Conservation (phyloP, 2,329 filamentous ascomycete species). For the Microsporum ferrugineum region DNA sequence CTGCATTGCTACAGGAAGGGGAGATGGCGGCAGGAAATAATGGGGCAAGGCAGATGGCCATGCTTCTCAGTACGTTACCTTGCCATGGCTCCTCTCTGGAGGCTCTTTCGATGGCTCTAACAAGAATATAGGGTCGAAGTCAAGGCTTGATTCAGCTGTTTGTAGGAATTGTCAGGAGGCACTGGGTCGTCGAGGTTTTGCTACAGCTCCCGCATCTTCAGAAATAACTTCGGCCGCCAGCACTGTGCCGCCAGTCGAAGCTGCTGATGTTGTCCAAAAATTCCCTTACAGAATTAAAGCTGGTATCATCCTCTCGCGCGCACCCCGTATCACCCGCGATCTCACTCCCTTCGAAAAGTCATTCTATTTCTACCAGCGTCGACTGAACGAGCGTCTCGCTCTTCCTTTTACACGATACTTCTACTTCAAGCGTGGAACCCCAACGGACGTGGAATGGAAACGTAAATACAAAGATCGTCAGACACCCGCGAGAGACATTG, state of each 20-base stretch:
- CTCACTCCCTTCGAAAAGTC: conserved; percentile 81
- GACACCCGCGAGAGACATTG: conserved; percentile 72
- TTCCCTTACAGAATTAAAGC: conserved; percentile 42
- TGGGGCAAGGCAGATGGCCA: conserved; percentile 31
- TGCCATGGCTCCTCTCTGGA: neutral
- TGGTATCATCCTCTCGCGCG: conserved; percentile 74
- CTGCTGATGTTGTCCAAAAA: conserved; percentile 5
- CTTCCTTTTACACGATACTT: conserved; percentile 82
- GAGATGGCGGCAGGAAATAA: conserved; percentile 33
- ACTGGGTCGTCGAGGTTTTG: conserved; percentile 30
- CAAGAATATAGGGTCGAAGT: conserved; percentile 22
- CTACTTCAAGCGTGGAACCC: conserved; percentile 88
- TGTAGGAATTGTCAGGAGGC: conserved; percentile 36
- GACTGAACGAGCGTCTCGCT: conserved; percentile 82
- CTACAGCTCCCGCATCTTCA: conserved; percentile 29
- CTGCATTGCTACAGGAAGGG: conserved; percentile 10
- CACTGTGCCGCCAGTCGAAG: neutral
- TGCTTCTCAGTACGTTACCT: conserved; percentile 28
- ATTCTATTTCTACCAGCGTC: conserved; percentile 94
- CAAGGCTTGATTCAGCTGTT: conserved; percentile 29
- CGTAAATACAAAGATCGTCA: conserved; percentile 67
- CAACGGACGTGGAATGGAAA: conserved; percentile 78
- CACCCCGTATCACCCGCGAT: conserved; percentile 73
- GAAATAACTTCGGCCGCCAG: neutral
- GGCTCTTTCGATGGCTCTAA: conserved; percentile 4